Evolutionary conservation across 129 eudicot species (phyloP).

Genomic region (Flaveria bidentis): DNA sequence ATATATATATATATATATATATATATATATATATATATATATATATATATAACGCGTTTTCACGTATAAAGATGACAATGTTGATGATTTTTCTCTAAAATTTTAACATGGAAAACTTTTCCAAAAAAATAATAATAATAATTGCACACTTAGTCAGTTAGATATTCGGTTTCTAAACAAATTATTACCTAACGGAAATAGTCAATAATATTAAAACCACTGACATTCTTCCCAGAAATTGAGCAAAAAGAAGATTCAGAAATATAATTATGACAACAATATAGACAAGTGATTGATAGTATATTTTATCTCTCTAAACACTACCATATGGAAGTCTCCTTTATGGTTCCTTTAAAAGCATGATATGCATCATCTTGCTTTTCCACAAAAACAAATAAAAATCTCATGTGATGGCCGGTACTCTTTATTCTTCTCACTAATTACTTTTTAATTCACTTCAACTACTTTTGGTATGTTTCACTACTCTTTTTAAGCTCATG

Average conservation of each 20-base stretch:
- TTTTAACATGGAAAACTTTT: neutral
- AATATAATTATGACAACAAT: neutral
- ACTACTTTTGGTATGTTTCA: conserved; percentile 25
- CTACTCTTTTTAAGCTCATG: conserved; percentile 22
- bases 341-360: conserved; percentile 43
- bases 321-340: conserved; percentile 30
- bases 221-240: no score
- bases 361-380: conserved; percentile 39
- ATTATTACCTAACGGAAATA: no score
- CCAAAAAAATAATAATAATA: no score
- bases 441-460: conserved; percentile 13
- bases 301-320: conserved; percentile 34
- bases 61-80: no score
- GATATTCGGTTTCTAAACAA: no score
- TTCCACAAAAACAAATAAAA: conserved; percentile 39
- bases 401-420: conserved; percentile 39
- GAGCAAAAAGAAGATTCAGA: neutral
- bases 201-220: no score
- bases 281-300: conserved; percentile 1
- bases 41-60: no score
- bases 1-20: no score
- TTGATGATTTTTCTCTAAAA: no score
- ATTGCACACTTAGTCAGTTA: no score
- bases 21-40: no score
- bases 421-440: conserved; percentile 32